phyloP scores from a whole-genome alignment of 352 stramenopile species.

The Phytophthora pistaciae region DNA sequence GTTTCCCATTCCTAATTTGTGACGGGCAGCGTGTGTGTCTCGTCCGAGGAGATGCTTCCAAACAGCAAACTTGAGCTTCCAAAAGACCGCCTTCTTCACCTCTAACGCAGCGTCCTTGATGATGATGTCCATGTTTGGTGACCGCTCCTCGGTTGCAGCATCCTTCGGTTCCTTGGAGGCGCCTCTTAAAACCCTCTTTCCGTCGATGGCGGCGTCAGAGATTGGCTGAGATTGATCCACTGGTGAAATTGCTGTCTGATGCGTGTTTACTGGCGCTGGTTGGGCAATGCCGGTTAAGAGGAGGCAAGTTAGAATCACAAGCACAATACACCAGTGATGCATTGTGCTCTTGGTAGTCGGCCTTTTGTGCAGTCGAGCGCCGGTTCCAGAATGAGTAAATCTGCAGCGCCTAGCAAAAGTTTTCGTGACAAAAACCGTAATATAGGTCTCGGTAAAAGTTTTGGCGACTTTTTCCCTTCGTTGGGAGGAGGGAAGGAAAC shows the following conservation, averaged over 20 bases:
- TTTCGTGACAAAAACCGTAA: neutral
- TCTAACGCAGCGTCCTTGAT: slow-evolving; percentile 1
- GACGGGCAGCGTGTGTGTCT: neutral
- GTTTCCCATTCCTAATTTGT: neutral
- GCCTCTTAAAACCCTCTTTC: neutral
- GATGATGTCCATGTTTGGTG: slow-evolving; percentile 5
- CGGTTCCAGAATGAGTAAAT: neutral
- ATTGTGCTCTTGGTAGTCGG: neutral
- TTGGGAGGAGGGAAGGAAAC: too few species aligned
- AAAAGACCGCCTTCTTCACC: slow-evolving; percentile 1
- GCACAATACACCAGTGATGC: too few species aligned
- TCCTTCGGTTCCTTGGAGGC: neutral
- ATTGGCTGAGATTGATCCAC: neutral
- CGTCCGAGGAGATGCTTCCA: neutral
- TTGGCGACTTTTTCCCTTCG: too few species aligned
- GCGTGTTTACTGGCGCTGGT: neutral
- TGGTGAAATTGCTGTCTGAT: neutral
- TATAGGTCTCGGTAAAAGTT: neutral
- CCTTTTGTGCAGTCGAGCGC: neutral
- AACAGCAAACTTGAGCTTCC: slow-evolving; percentile 1
- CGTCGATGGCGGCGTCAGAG: neutral
- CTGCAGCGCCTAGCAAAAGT: neutral
- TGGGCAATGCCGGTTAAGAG: neutral
- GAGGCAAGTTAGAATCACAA: neutral
- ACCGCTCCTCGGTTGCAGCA: neutral